These are phyloP conservation scores for Lagenidium giganteum DNA, from an alignment of 352 stramenopile species.

Conservation along the genomic window DNA sequence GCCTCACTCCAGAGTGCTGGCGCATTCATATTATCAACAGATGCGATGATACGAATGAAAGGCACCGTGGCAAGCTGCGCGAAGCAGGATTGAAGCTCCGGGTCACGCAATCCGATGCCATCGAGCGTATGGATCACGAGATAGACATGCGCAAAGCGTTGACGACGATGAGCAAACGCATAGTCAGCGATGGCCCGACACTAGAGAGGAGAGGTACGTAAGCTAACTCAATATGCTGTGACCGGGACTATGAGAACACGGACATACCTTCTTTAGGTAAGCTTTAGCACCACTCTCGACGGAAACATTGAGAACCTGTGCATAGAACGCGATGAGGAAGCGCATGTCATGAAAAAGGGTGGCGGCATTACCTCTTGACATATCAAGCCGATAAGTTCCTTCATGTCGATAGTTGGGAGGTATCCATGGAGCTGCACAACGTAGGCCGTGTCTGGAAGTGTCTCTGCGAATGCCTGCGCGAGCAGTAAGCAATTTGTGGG, in stretches of 20 bases:
- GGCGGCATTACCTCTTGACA: slow-evolving; percentile 5
- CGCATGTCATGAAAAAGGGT: not conserved
- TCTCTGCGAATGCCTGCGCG: slow-evolving; percentile 3
- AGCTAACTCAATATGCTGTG: not conserved
- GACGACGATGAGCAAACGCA: slow-evolving; percentile 4
- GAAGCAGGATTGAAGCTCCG: slow-evolving; percentile 7
- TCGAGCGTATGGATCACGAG: slow-evolving; percentile 14
- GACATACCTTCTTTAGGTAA: slow-evolving; percentile 9
- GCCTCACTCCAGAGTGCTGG: slow-evolving; percentile 13
- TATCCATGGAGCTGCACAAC: slow-evolving; percentile 14
- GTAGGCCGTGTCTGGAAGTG: slow-evolving; percentile 4
- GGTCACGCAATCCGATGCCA: slow-evolving; percentile 5
- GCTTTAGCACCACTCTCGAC: too few species aligned
- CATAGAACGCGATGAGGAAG: slow-evolving; percentile 1
- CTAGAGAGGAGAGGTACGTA: slow-evolving; percentile 1
- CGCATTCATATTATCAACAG: slow-evolving; percentile 14
- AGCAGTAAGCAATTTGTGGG: not conserved
- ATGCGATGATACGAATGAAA: slow-evolving; percentile 8
- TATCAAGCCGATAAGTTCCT: slow-evolving; percentile 6
- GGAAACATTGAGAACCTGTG: too few species aligned
- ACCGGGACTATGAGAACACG: not conserved
- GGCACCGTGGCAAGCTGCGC: slow-evolving; percentile 5
- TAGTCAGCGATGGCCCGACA: slow-evolving; percentile 10
- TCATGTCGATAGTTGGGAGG: slow-evolving; percentile 2
- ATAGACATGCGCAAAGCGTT: slow-evolving; percentile 3